Conservation (phyloP, 1,284 basidiomycete genomes). For the Trametes hirsuta region DNA sequence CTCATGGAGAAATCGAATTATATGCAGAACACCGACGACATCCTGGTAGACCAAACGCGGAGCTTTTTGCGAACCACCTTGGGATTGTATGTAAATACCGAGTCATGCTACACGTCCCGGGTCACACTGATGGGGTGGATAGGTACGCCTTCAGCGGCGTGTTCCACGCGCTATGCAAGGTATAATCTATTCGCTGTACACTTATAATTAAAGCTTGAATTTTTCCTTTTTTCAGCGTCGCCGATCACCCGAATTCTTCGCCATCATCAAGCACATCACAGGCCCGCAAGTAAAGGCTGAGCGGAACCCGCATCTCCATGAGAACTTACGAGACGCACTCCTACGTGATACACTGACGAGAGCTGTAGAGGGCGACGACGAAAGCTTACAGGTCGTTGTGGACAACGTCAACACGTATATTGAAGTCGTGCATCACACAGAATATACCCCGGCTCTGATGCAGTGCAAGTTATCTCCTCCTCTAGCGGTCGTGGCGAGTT, state of each 20-base stretch:
- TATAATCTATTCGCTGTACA: constrained; percentile 24
- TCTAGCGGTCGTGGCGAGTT: constrained; percentile 4
- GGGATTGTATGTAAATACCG: constrained; percentile 42
- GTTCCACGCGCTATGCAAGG: constrained; percentile 60
- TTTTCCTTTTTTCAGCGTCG: constrained; percentile 40
- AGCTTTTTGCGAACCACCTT: constrained; percentile 57
- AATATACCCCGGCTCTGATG: constrained; percentile 53
- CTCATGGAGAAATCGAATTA: constrained; percentile 51
- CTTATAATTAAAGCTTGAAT: background rate
- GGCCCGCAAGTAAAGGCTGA: constrained; percentile 43
- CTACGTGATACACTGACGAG: constrained; percentile 57
- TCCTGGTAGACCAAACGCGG: constrained; percentile 56
- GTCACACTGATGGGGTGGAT: background rate
- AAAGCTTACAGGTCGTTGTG: constrained; percentile 51
- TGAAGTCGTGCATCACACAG: constrained; percentile 56
- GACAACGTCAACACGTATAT: constrained; percentile 56
- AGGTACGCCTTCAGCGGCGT: constrained; percentile 60
- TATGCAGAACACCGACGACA: constrained; percentile 52
- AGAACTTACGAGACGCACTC: constrained; percentile 52
- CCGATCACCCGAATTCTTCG: constrained; percentile 53
- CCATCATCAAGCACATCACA: constrained; percentile 52
- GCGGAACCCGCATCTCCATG: constrained; percentile 30
- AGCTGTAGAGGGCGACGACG: constrained; percentile 51
- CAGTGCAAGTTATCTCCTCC: constrained; percentile 46
- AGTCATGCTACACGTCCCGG: background rate